Base-by-base conservation (phyloP, 495 filamentous ascomycete genomes). In the Penicillium bialowiezense region DNA sequence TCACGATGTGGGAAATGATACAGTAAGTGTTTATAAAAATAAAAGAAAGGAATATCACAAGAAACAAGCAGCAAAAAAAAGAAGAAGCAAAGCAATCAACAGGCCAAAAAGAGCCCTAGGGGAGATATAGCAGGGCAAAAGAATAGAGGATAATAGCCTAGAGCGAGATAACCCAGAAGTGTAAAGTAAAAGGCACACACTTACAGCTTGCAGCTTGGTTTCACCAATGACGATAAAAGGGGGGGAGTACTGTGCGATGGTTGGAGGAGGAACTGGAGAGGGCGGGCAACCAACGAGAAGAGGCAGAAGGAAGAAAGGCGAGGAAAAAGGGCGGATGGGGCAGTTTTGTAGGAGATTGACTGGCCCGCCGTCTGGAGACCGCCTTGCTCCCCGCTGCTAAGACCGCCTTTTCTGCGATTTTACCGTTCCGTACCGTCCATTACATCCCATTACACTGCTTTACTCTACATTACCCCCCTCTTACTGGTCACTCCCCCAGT, bases 261-360 rank as follows among this genome's bases (percentile, higher is more conserved):
- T 64, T 64, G 61, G 61, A 58, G 58, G 60, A 46, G 31, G 36
- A 54, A 50, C 50, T 49, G 53, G 63, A 63, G 57, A 59, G 55
- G 54, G 51, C 54, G 66, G 70, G 69, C 60, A 63, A 70, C 69
- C 71, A 74, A 74, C 71, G 69, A 74, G 71, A 72, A 60, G 56
- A 55, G 68, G 68, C 69, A 71, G 68, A 68, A 57, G 56, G 55
- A 60, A 59, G 63, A 55, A 64, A 72, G 66, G 63, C 43, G 59
- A 61, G 65, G 58, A 63, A 69, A 65, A 65, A 71, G 67, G 59
- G 68, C 64, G 69, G 69, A 74, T 71, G 69, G 70, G 65, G 71
- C 68, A 74, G 45, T 73, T 73, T 64, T 76, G 69, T 74, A 73
- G 36, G 41, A 37, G 36, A 47, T 34, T 52, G 44, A 49, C 50